Conservation (phyloP, 176 grass and related monocot genomes). For the Chloris gayana region DNA sequence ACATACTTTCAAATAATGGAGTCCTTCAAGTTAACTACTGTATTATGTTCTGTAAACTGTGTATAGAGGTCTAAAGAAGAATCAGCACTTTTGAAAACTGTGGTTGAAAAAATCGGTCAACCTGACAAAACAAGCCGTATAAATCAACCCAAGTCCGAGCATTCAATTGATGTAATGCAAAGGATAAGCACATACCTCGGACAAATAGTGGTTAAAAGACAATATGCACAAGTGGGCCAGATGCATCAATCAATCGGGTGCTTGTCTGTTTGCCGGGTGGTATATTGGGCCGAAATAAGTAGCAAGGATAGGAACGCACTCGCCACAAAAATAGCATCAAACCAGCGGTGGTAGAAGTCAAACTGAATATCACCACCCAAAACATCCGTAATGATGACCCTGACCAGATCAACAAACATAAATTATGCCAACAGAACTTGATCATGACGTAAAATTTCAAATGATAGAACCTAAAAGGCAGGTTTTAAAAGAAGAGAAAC, state of each 20-base stretch:
- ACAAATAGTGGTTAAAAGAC: conserved; percentile 50
- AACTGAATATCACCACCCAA: conserved; percentile 97
- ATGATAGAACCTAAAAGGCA: background rate
- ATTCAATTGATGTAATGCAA: background rate
- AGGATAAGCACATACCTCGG: conserved; percentile 32
- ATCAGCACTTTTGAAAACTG: conserved; percentile 32
- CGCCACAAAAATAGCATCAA: conserved; percentile 97
- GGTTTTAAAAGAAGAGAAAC: conserved; percentile 13
- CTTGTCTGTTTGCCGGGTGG: conserved; percentile 89
- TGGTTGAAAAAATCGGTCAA: conserved; percentile 43
- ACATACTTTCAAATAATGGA: background rate
- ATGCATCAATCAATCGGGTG: conserved; percentile 88
- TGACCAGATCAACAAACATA: conserved; percentile 40
- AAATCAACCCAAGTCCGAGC: conserved; percentile 18
- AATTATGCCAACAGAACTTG: conserved; percentile 1
- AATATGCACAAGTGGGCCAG: conserved; percentile 46
- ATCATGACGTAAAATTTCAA: conserved; percentile 19
- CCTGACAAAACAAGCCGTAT: conserved; percentile 36
- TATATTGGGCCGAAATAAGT: conserved; percentile 89
- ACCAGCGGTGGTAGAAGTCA: conserved; percentile 98
- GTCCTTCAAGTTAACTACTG: conserved; percentile 38
- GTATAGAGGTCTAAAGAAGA: conserved; percentile 34
- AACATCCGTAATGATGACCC: conserved; percentile 96
- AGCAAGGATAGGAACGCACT: conserved; percentile 94
- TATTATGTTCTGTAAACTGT: conserved; percentile 46